These are phyloP conservation scores for Spatholobus suberectus DNA, from an alignment of 306 rosid species.

Conservation along the genomic window DNA sequence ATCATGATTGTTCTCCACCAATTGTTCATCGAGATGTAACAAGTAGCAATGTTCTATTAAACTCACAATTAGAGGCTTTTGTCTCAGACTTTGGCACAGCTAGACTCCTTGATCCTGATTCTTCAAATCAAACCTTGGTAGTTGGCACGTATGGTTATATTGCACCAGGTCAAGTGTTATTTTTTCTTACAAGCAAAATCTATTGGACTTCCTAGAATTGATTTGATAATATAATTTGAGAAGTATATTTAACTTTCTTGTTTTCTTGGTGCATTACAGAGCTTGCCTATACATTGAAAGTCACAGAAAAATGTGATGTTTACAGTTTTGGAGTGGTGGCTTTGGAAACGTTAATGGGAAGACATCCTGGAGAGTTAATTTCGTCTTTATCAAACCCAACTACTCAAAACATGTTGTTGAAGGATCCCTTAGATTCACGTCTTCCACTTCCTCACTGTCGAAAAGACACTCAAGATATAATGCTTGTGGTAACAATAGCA, in stretches of 20 bases:
- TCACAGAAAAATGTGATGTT: no score
- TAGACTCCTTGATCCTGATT: not conserved
- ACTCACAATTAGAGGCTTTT: not conserved
- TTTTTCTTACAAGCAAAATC: not conserved
- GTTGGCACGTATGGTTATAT: not conserved
- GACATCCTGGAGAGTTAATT: not conserved
- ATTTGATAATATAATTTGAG: not conserved
- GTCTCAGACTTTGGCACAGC: not conserved
- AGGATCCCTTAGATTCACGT: not conserved
- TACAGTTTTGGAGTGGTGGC: not conserved
- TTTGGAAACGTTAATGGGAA: slow-evolving; percentile 15
- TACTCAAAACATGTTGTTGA: not conserved
- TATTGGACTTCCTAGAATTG: not conserved
- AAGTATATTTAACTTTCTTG: not conserved
- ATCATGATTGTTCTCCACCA: not conserved
- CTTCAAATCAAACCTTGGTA: not conserved
- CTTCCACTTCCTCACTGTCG: not conserved
- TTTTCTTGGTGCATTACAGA: no score
- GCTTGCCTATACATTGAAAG: no score
- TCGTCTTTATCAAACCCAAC: not conserved
- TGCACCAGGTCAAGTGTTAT: not conserved
- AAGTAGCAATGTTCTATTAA: not conserved
- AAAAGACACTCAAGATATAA: not conserved
- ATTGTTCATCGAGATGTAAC: not conserved
- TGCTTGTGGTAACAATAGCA: not conserved